Evolutionary conservation across 192 early-diverging fungal genomes (phyloP).

Genomic region (Coemansia sp.): DNA sequence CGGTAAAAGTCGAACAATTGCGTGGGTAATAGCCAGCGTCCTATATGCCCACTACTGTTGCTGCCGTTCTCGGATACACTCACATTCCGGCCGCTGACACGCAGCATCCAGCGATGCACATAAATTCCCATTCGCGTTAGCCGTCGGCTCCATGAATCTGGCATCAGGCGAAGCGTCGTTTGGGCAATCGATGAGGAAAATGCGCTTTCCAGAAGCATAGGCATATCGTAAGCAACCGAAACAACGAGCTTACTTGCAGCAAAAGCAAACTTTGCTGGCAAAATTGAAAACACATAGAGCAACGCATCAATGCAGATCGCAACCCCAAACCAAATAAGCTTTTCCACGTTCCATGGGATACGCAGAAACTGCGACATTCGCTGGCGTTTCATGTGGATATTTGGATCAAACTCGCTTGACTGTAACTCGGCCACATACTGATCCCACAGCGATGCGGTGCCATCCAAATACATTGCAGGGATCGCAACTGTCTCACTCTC

Average conservation of each 20-base stretch:
- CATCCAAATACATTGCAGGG: conserved; percentile 47
- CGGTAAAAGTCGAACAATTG: conserved; percentile 93
- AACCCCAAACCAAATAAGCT: conserved; percentile 90
- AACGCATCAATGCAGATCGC: conserved; percentile 94
- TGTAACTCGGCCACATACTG: conserved; percentile 52
- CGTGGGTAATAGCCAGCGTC: conserved; percentile 66
- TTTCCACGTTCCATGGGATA: conserved; percentile 88
- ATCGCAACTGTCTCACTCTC: conserved; percentile 27
- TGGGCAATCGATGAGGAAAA: conserved; percentile 12
- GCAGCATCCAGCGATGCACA: neutral
- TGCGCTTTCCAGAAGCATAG: conserved; percentile 10
- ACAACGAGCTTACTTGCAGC: conserved; percentile 52
- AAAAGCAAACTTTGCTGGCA: conserved; percentile 82
- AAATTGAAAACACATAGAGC: conserved; percentile 90
- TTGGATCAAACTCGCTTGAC: conserved; percentile 64
- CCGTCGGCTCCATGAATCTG: conserved; percentile 23
- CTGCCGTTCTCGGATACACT: neutral
- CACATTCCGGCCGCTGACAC: conserved; percentile 17
- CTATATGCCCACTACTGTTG: conserved; percentile 17
- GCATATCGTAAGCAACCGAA: conserved; percentile 20
- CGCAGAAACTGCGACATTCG: conserved; percentile 83
- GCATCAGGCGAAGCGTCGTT: conserved; percentile 14
- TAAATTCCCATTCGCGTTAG: conserved; percentile 11
- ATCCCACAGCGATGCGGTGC: conserved; percentile 51
- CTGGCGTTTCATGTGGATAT: conserved; percentile 84